Evolutionary conservation across 306 rosid genomes (phyloP).

Genomic region (Pterocarpus macrocarpus): DNA sequence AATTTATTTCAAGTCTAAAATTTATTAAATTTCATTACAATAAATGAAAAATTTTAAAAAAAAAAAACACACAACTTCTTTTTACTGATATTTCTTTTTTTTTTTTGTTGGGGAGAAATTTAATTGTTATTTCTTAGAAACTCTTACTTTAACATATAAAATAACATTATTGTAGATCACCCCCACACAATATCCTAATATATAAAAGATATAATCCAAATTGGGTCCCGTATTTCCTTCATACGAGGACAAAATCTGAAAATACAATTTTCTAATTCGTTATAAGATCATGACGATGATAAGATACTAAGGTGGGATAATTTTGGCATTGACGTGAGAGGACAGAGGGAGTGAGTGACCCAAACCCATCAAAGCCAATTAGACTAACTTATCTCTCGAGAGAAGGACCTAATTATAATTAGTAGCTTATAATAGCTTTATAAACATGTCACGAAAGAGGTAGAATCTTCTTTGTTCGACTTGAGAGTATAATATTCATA

Average conservation of each 20-base stretch:
- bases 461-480: constrained; percentile 12
- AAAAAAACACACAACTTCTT: neutral
- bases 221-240: neutral
- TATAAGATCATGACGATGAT: too few relatives aligned
- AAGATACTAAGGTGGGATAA: neutral
- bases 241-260: neutral
- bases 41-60: too few relatives aligned
- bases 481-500: constrained; percentile 26
- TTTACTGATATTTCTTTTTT: too few relatives aligned
- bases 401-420: neutral
- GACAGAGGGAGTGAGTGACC: neutral
- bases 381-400: neutral
- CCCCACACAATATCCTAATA: neutral
- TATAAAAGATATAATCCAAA: neutral
- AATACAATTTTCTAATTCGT: neutral
- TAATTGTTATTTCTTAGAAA: neutral
- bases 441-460: neutral
- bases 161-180: neutral
- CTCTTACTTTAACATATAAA: neutral
- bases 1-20: neutral
- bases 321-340: neutral
- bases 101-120: too few relatives aligned
- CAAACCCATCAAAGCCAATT: neutral
- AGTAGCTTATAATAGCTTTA: neutral
- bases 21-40: neutral